phyloP scores from a whole-genome alignment of 129 eudicot species.

The Daucus carota region DNA sequence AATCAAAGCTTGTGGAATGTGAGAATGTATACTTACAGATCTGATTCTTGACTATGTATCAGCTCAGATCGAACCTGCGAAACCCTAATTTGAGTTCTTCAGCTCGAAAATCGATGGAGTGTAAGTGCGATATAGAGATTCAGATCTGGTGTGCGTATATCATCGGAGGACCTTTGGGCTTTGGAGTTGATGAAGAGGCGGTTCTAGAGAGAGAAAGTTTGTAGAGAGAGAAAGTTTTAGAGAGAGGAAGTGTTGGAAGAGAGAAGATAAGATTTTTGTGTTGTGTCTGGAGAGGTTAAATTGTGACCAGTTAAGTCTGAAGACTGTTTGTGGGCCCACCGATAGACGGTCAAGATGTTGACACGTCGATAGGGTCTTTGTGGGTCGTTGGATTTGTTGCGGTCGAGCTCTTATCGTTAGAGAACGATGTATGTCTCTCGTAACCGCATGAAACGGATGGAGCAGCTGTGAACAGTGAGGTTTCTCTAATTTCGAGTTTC shows the following conservation, averaged over 20 bases:
- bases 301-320: constrained; percentile 1
- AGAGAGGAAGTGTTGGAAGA: background rate
- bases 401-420: background rate
- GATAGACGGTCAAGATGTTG: background rate
- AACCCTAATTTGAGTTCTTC: background rate
- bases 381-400: background rate
- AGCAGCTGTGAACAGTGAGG: background rate
- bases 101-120: background rate
- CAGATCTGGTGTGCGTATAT: background rate
- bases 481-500: background rate
- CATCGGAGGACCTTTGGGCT: background rate
- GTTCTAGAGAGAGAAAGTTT: background rate
- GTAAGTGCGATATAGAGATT: background rate
- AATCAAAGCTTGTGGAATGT: background rate
- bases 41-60: background rate
- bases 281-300: constrained; percentile 5
- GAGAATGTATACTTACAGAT: background rate
- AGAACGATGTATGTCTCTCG: background rate
- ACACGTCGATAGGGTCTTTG: background rate
- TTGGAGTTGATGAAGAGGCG: background rate
- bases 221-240: background rate
- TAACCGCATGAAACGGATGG: background rate
- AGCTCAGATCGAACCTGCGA: background rate
- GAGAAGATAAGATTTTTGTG: constrained; percentile 10
- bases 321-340: background rate